Evolutionary conservation across 2,329 filamentous ascomycete genomes (phyloP).

Genomic region (Curvularia verruculosa): DNA sequence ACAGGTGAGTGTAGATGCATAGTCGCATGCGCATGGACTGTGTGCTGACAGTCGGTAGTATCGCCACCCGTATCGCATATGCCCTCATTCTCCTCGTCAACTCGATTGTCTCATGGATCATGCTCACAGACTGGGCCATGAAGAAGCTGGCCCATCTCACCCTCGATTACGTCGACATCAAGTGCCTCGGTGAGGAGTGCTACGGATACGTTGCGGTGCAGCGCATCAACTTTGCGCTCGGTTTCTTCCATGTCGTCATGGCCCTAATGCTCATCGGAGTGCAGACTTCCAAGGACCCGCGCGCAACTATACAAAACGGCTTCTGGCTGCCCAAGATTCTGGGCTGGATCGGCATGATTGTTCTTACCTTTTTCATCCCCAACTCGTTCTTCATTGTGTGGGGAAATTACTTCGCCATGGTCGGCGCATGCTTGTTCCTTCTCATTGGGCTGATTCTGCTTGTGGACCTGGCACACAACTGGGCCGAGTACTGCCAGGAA

Average conservation of each 20-base stretch:
- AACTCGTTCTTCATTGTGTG: constrained; percentile 94
- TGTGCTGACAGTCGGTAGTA: constrained; percentile 60
- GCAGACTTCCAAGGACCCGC: constrained; percentile 81
- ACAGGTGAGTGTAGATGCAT: constrained; percentile 65
- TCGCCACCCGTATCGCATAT: constrained; percentile 96
- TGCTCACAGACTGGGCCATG: constrained; percentile 98
- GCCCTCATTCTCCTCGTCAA: constrained; percentile 94
- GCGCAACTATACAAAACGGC: constrained; percentile 92
- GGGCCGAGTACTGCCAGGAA: constrained; percentile 93
- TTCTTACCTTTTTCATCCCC: constrained; percentile 93
- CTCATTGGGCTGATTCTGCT: constrained; percentile 89
- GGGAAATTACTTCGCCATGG: constrained; percentile 90
- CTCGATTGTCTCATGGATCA: constrained; percentile 96
- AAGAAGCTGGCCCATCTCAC: constrained; percentile 92
- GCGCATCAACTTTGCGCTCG: constrained; percentile 96
- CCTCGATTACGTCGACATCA: constrained; percentile 94
- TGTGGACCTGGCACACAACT: constrained; percentile 93
- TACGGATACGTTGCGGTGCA: constrained; percentile 97
- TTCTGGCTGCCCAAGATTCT: constrained; percentile 98
- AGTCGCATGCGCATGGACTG: constrained; percentile 6
- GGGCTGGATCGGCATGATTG: constrained; percentile 83
- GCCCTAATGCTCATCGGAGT: constrained; percentile 86
- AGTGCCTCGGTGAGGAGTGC: constrained; percentile 85
- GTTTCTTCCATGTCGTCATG: constrained; percentile 88
- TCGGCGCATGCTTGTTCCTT: constrained; percentile 90